These are phyloP conservation scores for Coprinopsis strossmayeri DNA, from an alignment of 768 basidiomycete genomes.

Conservation along the genomic window DNA sequence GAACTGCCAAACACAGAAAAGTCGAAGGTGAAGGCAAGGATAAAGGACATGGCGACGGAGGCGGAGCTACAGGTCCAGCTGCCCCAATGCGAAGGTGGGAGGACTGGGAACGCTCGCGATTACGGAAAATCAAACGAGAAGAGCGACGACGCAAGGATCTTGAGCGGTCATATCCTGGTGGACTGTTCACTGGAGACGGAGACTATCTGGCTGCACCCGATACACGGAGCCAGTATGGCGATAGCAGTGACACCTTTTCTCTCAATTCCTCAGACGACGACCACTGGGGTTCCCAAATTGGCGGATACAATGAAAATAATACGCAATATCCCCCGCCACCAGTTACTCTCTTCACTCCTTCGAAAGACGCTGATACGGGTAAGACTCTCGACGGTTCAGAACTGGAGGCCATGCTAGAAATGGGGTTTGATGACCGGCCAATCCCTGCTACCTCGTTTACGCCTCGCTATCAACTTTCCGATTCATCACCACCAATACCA, in stretches of 20 bases:
- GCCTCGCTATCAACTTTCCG: conserved; percentile 58
- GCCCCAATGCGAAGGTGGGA: conserved; percentile 98
- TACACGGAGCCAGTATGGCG: conserved; percentile 52
- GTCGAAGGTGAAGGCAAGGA: conserved; percentile 88
- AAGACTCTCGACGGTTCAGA: conserved; percentile 63
- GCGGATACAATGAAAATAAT: conserved; percentile 88
- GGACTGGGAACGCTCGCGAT: conserved; percentile 95
- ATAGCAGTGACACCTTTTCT: conserved; percentile 77
- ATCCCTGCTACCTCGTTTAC: conserved; percentile 41
- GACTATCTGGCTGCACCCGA: conserved; percentile 58
- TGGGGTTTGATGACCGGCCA: conserved; percentile 75
- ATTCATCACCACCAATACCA: conserved; percentile 37
- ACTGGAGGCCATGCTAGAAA: conserved; percentile 88
- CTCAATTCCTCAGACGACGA: conserved; percentile 88
- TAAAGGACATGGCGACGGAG: conserved; percentile 69
- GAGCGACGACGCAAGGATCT: conserved; percentile 76
- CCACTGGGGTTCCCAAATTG: conserved; percentile 93
- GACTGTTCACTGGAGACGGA: conserved; percentile 56
- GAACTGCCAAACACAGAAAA: conserved; percentile 50
- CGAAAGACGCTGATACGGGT: conserved; percentile 30
- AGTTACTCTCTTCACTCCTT: conserved; percentile 50
- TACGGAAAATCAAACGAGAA: conserved; percentile 87
- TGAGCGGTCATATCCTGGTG: conserved; percentile 68
- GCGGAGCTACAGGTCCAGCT: conserved; percentile 43
- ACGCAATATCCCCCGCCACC: conserved; percentile 80